These are phyloP conservation scores for Nakazawaea pomicola DNA, from an alignment of 805 yeast genomes.

Conservation along the genomic window DNA sequence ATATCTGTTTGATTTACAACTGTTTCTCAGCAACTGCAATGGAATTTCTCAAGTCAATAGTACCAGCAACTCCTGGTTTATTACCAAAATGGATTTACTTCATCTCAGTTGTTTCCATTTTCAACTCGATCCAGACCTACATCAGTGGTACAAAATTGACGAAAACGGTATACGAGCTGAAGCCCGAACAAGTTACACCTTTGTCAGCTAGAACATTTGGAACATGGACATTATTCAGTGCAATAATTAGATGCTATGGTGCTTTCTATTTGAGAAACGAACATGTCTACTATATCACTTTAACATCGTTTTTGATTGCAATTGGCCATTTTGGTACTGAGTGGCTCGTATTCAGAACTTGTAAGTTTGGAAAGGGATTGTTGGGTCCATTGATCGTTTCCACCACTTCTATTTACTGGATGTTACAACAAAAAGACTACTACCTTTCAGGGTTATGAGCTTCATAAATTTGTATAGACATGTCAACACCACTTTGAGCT, in stretches of 20 bases:
- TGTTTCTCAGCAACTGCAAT: neutral
- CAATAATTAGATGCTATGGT: constrained; percentile 81
- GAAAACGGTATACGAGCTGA: constrained; percentile 67
- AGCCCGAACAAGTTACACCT: constrained; percentile 51
- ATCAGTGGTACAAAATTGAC: constrained; percentile 69
- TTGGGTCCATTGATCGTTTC: constrained; percentile 86
- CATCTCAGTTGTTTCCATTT: constrained; percentile 83
- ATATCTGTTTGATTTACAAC: neutral
- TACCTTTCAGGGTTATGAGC: constrained; percentile 34
- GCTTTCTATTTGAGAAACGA: constrained; percentile 69
- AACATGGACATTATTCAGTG: constrained; percentile 91
- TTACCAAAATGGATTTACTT: constrained; percentile 66
- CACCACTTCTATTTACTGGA: constrained; percentile 72
- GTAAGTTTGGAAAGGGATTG: constrained; percentile 82
- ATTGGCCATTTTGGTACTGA: constrained; percentile 78
- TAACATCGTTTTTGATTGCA: constrained; percentile 80
- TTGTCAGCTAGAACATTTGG: constrained; percentile 96
- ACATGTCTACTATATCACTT: constrained; percentile 71
- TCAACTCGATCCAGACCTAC: constrained; percentile 88
- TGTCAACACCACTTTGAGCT: no score
- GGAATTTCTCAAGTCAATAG: constrained; percentile 18
- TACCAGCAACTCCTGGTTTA: constrained; percentile 45
- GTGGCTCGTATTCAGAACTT: constrained; percentile 74
- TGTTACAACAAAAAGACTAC: constrained; percentile 63
- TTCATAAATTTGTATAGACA: no score